Conservation (phyloP, 495 filamentous ascomycete genomes). For the Aspergillus wentii region DNA sequence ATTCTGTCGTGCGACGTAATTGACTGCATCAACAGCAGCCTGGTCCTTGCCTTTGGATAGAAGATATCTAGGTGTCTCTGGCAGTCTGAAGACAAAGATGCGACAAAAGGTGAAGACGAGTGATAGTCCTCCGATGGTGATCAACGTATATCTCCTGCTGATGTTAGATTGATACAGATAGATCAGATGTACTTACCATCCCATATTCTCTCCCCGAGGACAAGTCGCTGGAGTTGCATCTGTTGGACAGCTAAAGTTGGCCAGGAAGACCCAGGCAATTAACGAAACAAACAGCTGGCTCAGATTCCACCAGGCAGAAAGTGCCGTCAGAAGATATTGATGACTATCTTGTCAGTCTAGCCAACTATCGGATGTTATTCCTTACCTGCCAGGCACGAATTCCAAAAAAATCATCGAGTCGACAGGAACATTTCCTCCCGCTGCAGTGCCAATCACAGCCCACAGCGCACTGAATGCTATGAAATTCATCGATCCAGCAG, state of each 20-base stretch:
- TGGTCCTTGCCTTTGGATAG: conserved; percentile 27
- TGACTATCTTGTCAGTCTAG: conserved; percentile 13
- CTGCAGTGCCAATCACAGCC: conserved; percentile 28
- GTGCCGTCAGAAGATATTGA: conserved; percentile 25
- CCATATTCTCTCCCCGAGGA: conserved; percentile 24
- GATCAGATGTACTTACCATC: conserved; percentile 16
- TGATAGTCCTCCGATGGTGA: conserved; percentile 22
- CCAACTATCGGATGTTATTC: not conserved
- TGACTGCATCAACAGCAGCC: conserved; percentile 25
- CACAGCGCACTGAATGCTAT: conserved; percentile 28
- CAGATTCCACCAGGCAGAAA: conserved; percentile 32
- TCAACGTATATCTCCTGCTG: conserved; percentile 27
- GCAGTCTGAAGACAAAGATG: conserved; percentile 26
- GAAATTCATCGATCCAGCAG: conserved; percentile 25
- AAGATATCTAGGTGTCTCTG: conserved; percentile 27
- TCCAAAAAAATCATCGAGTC: conserved; percentile 31
- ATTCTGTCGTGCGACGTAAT: conserved; percentile 25
- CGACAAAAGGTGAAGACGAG: conserved; percentile 26
- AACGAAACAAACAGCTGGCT: conserved; percentile 27
- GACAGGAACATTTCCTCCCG: conserved; percentile 28
- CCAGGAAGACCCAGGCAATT: conserved; percentile 28
- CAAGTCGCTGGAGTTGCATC: conserved; percentile 22
- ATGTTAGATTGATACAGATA: not conserved
- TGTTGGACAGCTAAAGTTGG: conserved; percentile 27
- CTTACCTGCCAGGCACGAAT: conserved; percentile 23